Percentiles rank a stretch among this genome's conserved stretches.
phyloP scores from a whole-genome alignment of 2,329 filamentous ascomycete species.

The Penicillium sp. region DNA sequence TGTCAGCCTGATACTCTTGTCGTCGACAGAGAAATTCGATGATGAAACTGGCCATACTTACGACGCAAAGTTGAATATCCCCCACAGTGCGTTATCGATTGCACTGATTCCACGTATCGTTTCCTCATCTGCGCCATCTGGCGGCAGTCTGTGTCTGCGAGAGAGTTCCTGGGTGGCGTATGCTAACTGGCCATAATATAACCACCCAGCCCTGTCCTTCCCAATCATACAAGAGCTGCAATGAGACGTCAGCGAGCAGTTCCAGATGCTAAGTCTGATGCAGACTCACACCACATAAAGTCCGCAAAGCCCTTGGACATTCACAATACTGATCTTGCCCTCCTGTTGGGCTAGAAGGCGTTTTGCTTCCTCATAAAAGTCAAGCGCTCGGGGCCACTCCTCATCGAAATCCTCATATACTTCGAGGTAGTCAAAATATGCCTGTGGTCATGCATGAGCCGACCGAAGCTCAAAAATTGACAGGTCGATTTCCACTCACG shows the following conservation, averaged over 20 bases:
- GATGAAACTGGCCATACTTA: constrained; percentile 11
- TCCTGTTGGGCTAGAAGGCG: constrained; percentile 31
- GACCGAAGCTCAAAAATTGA: neutral
- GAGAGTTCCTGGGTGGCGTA: constrained; percentile 27
- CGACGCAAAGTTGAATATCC: constrained; percentile 29
- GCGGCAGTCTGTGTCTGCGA: constrained; percentile 11
- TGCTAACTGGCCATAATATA: constrained; percentile 29
- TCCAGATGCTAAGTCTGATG: neutral
- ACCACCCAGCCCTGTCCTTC: constrained; percentile 34
- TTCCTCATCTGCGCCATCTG: constrained; percentile 18
- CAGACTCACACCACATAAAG: constrained; percentile 31
- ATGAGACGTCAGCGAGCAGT: neutral
- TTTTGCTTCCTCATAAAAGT: constrained; percentile 39
- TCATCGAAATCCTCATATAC: constrained; percentile 21
- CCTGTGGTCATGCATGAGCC: constrained; percentile 15
- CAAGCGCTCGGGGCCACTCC: constrained; percentile 24
- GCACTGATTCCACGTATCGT: constrained; percentile 11
- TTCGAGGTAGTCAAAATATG: constrained; percentile 31
- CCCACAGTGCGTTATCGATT: constrained; percentile 24
- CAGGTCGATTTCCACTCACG: constrained; percentile 17
- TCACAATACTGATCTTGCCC: constrained; percentile 31
- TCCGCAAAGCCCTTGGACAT: constrained; percentile 33
- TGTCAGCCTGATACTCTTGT: neutral
- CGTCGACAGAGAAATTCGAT: neutral
- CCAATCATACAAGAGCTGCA: constrained; percentile 33